Evolutionary conservation across 1,284 basidiomycete genomes (phyloP).

Genomic region (Ganoderma lingzhi): DNA sequence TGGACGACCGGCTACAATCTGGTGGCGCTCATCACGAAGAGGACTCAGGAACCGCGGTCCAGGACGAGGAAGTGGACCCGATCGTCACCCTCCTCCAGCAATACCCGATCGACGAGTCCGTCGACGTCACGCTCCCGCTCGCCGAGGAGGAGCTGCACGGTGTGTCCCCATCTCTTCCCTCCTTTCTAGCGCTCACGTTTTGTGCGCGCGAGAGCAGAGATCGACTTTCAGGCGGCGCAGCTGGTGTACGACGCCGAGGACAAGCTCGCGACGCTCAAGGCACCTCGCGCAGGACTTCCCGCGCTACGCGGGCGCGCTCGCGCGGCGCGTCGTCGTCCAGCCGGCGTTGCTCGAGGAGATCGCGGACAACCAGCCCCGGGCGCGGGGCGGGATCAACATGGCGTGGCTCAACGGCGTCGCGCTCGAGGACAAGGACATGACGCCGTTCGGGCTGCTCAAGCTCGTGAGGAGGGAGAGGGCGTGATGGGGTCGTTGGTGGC

Average conservation of each 20-base stretch:
- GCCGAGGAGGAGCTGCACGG: constrained; percentile 67
- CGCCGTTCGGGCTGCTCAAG: constrained; percentile 75
- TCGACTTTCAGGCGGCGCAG: constrained; percentile 79
- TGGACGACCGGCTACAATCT: constrained; percentile 78
- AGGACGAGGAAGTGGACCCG: constrained; percentile 48
- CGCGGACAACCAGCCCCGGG: constrained; percentile 60
- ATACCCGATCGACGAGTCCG: constrained; percentile 59
- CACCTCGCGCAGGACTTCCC: constrained; percentile 91
- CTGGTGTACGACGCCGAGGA: constrained; percentile 67
- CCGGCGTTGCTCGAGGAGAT: constrained; percentile 66
- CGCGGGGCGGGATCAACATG: constrained; percentile 60
- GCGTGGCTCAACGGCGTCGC: constrained; percentile 85
- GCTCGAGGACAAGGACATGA: constrained; percentile 71
- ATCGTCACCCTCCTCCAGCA: constrained; percentile 60
- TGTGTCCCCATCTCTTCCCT: constrained; percentile 39
- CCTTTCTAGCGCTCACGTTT: not conserved
- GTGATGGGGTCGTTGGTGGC: constrained; percentile 69
- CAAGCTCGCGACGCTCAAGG: constrained; percentile 62
- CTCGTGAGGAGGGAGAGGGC: constrained; percentile 78
- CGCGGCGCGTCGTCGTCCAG: constrained; percentile 68
- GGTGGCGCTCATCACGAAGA: constrained; percentile 1
- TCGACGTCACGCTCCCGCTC: constrained; percentile 66
- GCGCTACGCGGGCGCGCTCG: constrained; percentile 77
- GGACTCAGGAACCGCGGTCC: not conserved
- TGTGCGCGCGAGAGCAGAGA: constrained; percentile 48